Base-by-base conservation (phyloP, 352 stramenopile genomes). In the Nothophytophthora sp. region DNA sequence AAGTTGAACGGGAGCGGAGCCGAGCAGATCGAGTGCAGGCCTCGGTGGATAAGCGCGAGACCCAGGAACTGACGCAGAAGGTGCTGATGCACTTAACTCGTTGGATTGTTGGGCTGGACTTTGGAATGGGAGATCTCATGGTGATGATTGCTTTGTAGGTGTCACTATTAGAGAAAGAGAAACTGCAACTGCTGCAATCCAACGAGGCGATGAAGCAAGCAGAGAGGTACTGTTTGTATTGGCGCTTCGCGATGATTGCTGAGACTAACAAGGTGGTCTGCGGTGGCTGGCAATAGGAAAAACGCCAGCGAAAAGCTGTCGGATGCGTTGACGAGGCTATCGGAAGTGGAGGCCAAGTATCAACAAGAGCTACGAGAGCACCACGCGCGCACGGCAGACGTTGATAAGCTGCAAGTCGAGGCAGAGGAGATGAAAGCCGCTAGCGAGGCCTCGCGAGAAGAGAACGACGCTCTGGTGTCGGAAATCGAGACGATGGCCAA, bases 401-500 rank as follows among this genome's bases (percentile, higher is more conserved):
- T 72, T n/a, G 70, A 80, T 20, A 72, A 66, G 11, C 15, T 74
- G 13, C 61, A 46, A 27, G 35, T 65, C 34, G 52, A 83, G 28
- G 58, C 88, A 2, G 64, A 86, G 12, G 69, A 81, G 37, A 68
- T 84, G 37, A 72, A 72, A 25, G 57, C 63, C 22, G 75, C 60
- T 9, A 72, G 84, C 20, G 63, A 82, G 16, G 69, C 80, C 5
- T 71, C 73, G 8, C 67, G 75, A 54, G 76, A 91, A 58, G 83
- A 91, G 50, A 93, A 90, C 35, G 83, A 93, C 35, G 80, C 80
- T 0, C 47, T 92, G 16, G 60, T 91, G 11, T 40, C 64, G 3
- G 85, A 95, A 52, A 90, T 95, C 41, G 80, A 90, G 16, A 73
- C 70, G 7, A 70, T 93, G 19, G 50, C 48, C 20, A 79, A 78